Percentiles rank a stretch among this genome's conserved stretches.
phyloP scores from a whole-genome alignment of 768 basidiomycete genomes.

The Crepidotus variabilis region DNA sequence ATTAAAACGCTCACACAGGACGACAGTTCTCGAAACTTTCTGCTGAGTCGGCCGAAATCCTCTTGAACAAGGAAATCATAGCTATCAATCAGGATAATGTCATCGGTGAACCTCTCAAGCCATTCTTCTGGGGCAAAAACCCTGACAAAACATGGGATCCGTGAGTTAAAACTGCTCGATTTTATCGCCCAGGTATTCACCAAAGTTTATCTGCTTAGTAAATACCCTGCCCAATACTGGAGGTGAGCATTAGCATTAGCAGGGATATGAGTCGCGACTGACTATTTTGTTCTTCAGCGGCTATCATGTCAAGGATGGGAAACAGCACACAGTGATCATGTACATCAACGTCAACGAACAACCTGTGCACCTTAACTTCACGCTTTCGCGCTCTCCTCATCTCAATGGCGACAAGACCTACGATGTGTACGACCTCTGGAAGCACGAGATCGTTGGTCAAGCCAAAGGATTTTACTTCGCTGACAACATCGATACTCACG shows the following conservation, averaged over 20 bases:
- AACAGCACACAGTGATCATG: constrained; percentile 24
- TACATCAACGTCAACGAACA: constrained; percentile 26
- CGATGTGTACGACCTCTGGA: constrained; percentile 24
- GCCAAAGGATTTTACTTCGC: constrained; percentile 24
- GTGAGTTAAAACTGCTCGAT: constrained; percentile 11
- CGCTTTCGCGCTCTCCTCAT: constrained; percentile 24
- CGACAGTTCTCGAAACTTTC: constrained; percentile 18
- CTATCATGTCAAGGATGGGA: constrained; percentile 16
- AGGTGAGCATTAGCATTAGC: constrained; percentile 23
- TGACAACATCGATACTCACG: constrained; percentile 22
- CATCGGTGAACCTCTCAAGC: constrained; percentile 44
- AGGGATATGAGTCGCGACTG: neutral
- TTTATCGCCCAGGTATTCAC: neutral
- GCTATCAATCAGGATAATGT: constrained; percentile 52
- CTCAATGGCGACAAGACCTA: constrained; percentile 21
- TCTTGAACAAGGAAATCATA: constrained; percentile 48
- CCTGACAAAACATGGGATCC: constrained; percentile 30
- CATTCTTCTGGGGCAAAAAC: constrained; percentile 60
- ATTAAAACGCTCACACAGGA: neutral
- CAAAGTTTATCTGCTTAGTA: constrained; percentile 16
- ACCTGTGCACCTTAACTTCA: constrained; percentile 25
- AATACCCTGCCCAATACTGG: constrained; percentile 55
- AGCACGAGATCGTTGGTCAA: constrained; percentile 22
- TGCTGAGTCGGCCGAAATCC: constrained; percentile 37
- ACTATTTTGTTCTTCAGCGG: constrained; percentile 9